phyloP scores from a whole-genome alignment of 441 rosid genomes.

The Erodium texanum region DNA sequence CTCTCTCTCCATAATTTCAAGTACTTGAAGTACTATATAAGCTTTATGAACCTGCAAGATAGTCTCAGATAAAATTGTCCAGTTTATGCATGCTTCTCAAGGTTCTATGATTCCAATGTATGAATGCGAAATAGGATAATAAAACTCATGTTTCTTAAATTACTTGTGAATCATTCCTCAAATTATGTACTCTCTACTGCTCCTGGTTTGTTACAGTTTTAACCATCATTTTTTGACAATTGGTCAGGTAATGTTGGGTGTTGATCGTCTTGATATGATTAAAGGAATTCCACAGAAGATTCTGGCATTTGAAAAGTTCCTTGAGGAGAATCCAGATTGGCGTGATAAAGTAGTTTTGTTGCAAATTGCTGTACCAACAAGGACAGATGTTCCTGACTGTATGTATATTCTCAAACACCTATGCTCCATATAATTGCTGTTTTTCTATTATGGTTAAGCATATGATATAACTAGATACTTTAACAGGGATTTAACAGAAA shows the following conservation, averaged over 20 bases:
- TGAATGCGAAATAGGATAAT: neutral
- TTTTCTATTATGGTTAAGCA: slow-evolving; percentile 11
- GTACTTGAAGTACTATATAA: neutral
- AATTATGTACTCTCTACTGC: neutral
- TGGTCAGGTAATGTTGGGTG: slow-evolving; percentile 91
- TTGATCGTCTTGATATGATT: slow-evolving; percentile 98
- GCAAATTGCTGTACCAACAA: slow-evolving; percentile 99
- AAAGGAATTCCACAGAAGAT: too few species aligned
- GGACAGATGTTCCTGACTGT: slow-evolving; percentile 99
- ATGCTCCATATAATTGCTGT: neutral
- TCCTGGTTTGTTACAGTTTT: slow-evolving; percentile 4
- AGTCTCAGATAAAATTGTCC: neutral
- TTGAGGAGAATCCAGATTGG: slow-evolving; percentile 87
- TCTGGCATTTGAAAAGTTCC: slow-evolving; percentile 98
- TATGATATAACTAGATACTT: neutral
- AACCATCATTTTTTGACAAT: slow-evolving; percentile 13
- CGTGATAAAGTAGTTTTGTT: slow-evolving; percentile 92
- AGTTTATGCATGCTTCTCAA: slow-evolving; percentile 3
- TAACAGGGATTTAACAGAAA: neutral
- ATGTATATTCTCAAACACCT: slow-evolving; percentile 27
- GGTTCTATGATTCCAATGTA: neutral
- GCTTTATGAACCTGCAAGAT: neutral
- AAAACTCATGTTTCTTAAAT: neutral
- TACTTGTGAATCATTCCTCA: neutral
- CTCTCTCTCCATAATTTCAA: neutral